phyloP scores from a whole-genome alignment of 805 yeast species.

The Trichomonascus vanleenenianus region DNA sequence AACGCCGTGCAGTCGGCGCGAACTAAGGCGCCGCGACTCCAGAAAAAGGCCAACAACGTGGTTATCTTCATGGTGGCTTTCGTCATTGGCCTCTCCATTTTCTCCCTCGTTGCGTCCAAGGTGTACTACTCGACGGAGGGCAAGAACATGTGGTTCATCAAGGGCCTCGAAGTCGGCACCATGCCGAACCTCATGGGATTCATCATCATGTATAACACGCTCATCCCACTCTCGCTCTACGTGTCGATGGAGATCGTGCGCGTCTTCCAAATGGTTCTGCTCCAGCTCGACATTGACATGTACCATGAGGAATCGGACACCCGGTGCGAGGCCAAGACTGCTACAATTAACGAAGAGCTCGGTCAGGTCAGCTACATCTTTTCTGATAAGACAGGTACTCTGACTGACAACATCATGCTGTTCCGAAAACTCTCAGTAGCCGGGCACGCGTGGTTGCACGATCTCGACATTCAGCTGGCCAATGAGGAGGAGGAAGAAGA shows the following conservation, averaged over 20 bases:
- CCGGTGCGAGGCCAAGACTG: slow-evolving; percentile 91
- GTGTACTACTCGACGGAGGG: slow-evolving; percentile 36
- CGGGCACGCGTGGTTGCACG: slow-evolving; percentile 88
- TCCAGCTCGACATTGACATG: slow-evolving; percentile 93
- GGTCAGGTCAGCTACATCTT: slow-evolving; percentile 95
- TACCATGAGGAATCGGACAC: slow-evolving; percentile 77
- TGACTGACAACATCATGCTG: slow-evolving; percentile 90
- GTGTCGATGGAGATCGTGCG: slow-evolving; percentile 96
- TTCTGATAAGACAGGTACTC: slow-evolving; percentile 95
- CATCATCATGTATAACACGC: slow-evolving; percentile 93
- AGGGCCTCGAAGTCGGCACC: slow-evolving; percentile 65
- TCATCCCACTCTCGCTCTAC: slow-evolving; percentile 89
- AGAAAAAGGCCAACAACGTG: slow-evolving; percentile 70
- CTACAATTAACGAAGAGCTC: slow-evolving; percentile 89
- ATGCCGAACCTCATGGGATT: slow-evolving; percentile 93
- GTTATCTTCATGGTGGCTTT: slow-evolving; percentile 82
- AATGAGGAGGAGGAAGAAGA: slow-evolving; percentile 14
- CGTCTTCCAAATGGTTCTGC: slow-evolving; percentile 69
- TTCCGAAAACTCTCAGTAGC: slow-evolving; percentile 82
- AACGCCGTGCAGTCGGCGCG: slow-evolving; percentile 86
- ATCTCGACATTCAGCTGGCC: slow-evolving; percentile 41
- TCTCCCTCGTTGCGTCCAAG: slow-evolving; percentile 75
- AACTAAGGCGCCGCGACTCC: slow-evolving; percentile 88
- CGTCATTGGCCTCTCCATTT: slow-evolving; percentile 65
- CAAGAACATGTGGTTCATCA: slow-evolving; percentile 64